Evolutionary conservation across 306 rosid genomes (phyloP), one percentile per base, ranked within the genome.

Genomic region (Cicer judaicum): DNA sequence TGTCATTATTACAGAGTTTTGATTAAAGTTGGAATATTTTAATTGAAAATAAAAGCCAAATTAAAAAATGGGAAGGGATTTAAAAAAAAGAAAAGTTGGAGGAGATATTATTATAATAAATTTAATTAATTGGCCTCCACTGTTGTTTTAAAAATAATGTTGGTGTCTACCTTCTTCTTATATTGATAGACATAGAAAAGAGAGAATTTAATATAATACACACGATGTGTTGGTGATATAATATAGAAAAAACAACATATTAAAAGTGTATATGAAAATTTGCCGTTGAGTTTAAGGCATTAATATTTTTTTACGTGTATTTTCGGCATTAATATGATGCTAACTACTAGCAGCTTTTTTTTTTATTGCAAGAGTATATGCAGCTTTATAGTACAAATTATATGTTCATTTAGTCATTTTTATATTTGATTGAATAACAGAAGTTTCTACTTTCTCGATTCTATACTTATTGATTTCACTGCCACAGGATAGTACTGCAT

Each of bases 321-420:
- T 77, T 85, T 72, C 10, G 76, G 18, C 79, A 14, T 75, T 60
- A 49, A 65, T 47, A 47, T 44, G 76, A 82, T 74, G 60, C 82
- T 74, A 69, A 79, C 61, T 21, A 34, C 78, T 46, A 57, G 72
- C 82, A 60, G 64, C 75, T 77, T 49, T 65, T 24, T 24, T 24
- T 24, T 19, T 1, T 19, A 19, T 24, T 74, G 46, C 82, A 70
- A 69, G 76, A 19, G 54, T 21, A 34, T 75, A 39, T 64, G 72
- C 82, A 60, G 64, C 75, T 77, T 49, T 65, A 11, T 70, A 40
- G 34, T 64, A 24, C 68, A 36, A 40, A 42, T 69, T 68, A 75
- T 16, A 21, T 71, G 50, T 38, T 42, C 68, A 64, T 64, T 70
- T 56, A 73, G 38, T 59, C 68, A 70, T 64, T 70, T 70, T 74